Evolutionary conservation across 139 green algal species (phyloP), one percentile per base, ranked within the genome.

Genomic region (Protoeuglena noctilucae): DNA sequence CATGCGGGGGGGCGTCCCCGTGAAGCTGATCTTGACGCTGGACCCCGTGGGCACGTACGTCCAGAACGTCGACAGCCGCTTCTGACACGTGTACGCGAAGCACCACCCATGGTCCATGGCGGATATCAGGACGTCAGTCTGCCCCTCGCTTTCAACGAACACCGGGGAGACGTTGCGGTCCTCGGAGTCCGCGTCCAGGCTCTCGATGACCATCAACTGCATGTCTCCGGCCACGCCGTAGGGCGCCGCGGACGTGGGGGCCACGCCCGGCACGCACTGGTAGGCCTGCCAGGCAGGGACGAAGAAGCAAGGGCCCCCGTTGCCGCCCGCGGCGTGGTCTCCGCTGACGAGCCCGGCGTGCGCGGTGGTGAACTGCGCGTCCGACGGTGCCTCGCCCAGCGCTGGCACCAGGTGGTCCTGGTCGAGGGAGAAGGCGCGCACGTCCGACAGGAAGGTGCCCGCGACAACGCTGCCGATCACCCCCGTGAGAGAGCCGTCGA

Each of bases 101-200:
- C 73, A 81, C 73, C 73, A 81, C 50, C 73, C 70, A 31, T 78
- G 69, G 69, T 81, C 73, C 60, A 73, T 70, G 19, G 55, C 46
- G 3, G 40, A 22, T 1, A 62, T 51, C 5, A 65, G 34, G 23
- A 71, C 21, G 56, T 75, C 68, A 1, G 58, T 49, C 26, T 56
- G 39, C 25, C 63, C 64, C 62, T 66, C 16, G 51, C 23, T 30
- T 9, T 39, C 54, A 27, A 78, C 59, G 7, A 57, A 28, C 1
- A 82, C 65, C 3, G 74, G 74, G 9, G 40, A 45, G 28, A 78
- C 73, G 65, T 77, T 75, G 54, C 74, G 69, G 48, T 61, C 48
- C 70, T 82, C 74, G 12, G 26, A 68, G 62, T 82, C 74, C 5
- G 25, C 19, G 54, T 82, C 74, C 7, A 61, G 61, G 26, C 26